A percentile compares a stretch with the other conserved stretches of the same genome.
Evolutionary conservation across 495 filamentous ascomycete species (phyloP).

Genomic region (Xylaria cubensis): DNA sequence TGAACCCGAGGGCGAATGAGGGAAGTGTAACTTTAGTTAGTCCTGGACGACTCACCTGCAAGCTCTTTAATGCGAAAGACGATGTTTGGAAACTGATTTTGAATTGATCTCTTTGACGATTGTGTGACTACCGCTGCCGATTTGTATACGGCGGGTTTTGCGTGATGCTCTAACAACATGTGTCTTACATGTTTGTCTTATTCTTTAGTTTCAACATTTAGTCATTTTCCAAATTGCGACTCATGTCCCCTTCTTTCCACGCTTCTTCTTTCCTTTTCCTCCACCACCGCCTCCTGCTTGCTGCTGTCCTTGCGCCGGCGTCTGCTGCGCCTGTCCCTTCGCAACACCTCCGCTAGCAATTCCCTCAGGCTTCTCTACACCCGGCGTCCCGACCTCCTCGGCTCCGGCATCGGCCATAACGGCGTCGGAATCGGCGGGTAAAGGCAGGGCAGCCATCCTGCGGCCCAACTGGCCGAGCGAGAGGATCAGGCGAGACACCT

Average conservation of each 20-base stretch:
- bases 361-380: constrained; percentile 39
- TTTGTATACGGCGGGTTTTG: not conserved
- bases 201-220: not conserved
- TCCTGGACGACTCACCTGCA: not conserved
- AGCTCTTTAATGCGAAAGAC: constrained; percentile 22
- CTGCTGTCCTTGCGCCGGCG: constrained; percentile 25
- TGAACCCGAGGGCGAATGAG: not conserved
- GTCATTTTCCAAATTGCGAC: not conserved
- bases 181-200: not conserved
- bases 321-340: constrained; percentile 31
- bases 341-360: constrained; percentile 30
- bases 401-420: constrained; percentile 47
- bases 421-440: constrained; percentile 51
- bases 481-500: constrained; percentile 81
- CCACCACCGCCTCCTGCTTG: constrained; percentile 27
- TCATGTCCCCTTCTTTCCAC: constrained; percentile 52
- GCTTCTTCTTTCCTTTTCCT: constrained; percentile 60
- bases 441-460: constrained; percentile 65
- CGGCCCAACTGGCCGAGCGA: constrained; percentile 71
- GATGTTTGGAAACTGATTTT: constrained; percentile 16
- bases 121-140: not conserved
- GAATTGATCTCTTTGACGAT: not conserved
- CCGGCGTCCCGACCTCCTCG: constrained; percentile 46
- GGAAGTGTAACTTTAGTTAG: constrained; percentile 18
- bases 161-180: not conserved